phyloP scores from a whole-genome alignment of 2,329 filamentous ascomycete species.

The Colletotrichum abscissum region DNA sequence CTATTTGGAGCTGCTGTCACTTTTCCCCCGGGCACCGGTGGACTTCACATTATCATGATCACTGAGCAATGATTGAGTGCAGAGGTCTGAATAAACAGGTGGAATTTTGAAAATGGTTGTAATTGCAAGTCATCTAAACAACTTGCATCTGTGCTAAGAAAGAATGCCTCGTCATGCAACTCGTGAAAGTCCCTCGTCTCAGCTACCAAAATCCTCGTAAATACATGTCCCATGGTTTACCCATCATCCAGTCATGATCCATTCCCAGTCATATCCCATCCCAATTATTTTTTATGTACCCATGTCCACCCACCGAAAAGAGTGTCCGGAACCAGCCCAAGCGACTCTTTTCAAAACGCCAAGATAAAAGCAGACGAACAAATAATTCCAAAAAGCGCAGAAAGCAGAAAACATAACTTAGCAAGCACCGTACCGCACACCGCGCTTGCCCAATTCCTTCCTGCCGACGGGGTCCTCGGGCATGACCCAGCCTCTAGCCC shows the following conservation, averaged over 20 bases:
- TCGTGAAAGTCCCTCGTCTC: conserved; percentile 17
- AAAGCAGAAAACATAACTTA: conserved; percentile 36
- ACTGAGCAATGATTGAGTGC: no score
- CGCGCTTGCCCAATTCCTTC: conserved; percentile 77
- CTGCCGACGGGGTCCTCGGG: conserved; percentile 79
- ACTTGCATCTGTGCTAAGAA: conserved; percentile 5
- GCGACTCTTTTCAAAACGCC: not conserved
- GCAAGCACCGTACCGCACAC: conserved; percentile 66
- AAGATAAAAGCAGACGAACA: not conserved
- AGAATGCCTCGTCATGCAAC: conserved; percentile 9
- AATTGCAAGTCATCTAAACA: conserved; percentile 26
- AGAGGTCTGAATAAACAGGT: no score
- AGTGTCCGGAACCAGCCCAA: conserved; percentile 22
- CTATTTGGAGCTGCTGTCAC: not conserved
- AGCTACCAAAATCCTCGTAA: not conserved
- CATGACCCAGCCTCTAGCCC: conserved; percentile 78
- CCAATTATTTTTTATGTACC: conserved; percentile 6
- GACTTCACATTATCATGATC: not conserved
- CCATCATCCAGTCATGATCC: conserved; percentile 4
- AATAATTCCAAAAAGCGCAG: not conserved
- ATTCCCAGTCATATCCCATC: not conserved
- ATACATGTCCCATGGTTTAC: not conserved
- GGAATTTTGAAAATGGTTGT: conserved; percentile 6
- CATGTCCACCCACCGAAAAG: not conserved
- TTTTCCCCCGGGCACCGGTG: not conserved